A percentile compares a stretch with the other conserved stretches of the same genome.
Evolutionary conservation across 129 eudicot species (phyloP).

Genomic region (Daucus carota): DNA sequence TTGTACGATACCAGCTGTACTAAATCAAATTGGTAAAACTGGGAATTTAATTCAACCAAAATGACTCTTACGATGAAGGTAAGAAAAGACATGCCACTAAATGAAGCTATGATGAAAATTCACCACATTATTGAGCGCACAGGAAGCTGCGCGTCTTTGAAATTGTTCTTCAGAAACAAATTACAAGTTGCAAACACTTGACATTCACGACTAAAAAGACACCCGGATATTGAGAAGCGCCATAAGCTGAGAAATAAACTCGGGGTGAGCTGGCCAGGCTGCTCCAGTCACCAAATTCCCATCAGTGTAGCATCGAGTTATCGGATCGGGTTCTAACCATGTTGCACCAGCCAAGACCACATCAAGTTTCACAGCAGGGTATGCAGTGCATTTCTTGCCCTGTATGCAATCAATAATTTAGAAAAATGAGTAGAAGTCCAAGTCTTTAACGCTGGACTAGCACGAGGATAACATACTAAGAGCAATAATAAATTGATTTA

Average conservation of each 20-base stretch:
- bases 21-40: neutral
- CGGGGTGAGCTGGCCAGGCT: slow-evolving; percentile 99
- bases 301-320: slow-evolving; percentile 78
- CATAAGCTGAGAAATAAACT: slow-evolving; percentile 81
- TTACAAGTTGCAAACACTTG: neutral
- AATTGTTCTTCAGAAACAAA: neutral
- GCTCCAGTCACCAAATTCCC: slow-evolving; percentile 97
- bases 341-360: slow-evolving; percentile 70
- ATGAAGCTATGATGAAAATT: neutral
- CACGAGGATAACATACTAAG: too few species aligned
- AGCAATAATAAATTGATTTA: too few species aligned
- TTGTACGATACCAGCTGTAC: neutral
- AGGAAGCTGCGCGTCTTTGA: neutral
- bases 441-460: neutral
- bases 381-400: slow-evolving; percentile 98
- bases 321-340: slow-evolving; percentile 95
- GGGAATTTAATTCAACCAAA: neutral
- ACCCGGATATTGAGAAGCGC: slow-evolving; percentile 51
- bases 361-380: slow-evolving; percentile 87
- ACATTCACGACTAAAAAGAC: slow-evolving; percentile 34
- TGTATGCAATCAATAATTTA: slow-evolving; percentile 9
- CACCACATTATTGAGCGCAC: neutral
- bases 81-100: neutral
- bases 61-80: neutral
- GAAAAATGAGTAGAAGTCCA: neutral